Percentiles rank a stretch among this genome's conserved stretches.
Conservation (phyloP, 805 yeast genomes). For the Wickerhamomyces hampshirensis region DNA sequence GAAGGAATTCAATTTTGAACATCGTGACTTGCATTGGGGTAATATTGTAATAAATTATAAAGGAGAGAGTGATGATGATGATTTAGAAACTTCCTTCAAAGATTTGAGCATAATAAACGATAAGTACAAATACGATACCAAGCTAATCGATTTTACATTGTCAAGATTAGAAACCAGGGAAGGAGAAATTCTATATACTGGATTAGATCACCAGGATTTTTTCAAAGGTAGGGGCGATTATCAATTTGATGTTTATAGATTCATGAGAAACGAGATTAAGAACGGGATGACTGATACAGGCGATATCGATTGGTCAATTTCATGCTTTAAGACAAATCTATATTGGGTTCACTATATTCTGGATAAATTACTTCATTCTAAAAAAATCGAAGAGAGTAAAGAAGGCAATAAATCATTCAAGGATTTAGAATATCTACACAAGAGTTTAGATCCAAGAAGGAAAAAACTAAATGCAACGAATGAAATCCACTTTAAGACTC, state of each 20-base stretch:
- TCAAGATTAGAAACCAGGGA: slow-evolving; percentile 40
- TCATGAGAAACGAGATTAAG: slow-evolving; percentile 39
- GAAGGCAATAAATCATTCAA: slow-evolving; percentile 23
- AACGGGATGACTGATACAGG: slow-evolving; percentile 11
- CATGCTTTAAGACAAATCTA: slow-evolving; percentile 47
- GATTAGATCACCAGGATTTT: slow-evolving; percentile 61
- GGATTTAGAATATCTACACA: slow-evolving; percentile 26
- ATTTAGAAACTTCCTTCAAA: slow-evolving; percentile 18
- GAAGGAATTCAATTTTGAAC: slow-evolving; percentile 52
- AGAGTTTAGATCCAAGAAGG: slow-evolving; percentile 32
- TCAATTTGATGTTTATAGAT: slow-evolving; percentile 55
- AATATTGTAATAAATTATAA: slow-evolving; percentile 45
- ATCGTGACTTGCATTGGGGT: slow-evolving; percentile 65
- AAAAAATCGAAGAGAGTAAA: slow-evolving; percentile 26
- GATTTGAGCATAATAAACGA: slow-evolving; percentile 18
- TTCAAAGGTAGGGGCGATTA: slow-evolving; percentile 58
- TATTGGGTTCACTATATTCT: slow-evolving; percentile 63
- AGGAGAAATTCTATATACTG: slow-evolving; percentile 37
- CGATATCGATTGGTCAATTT: slow-evolving; percentile 43
- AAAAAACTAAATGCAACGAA: slow-evolving; percentile 17
- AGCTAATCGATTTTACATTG: slow-evolving; percentile 54
- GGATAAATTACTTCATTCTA: slow-evolving; percentile 41
- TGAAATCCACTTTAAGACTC: slow-evolving; percentile 15
- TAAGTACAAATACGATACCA: slow-evolving; percentile 28
- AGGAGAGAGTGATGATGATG: slow-evolving; percentile 3